Evolutionary conservation across 2,329 filamentous ascomycete genomes (phyloP), one percentile per base, ranked within the genome.

Genomic region (Rugonectria rugulosa): DNA sequence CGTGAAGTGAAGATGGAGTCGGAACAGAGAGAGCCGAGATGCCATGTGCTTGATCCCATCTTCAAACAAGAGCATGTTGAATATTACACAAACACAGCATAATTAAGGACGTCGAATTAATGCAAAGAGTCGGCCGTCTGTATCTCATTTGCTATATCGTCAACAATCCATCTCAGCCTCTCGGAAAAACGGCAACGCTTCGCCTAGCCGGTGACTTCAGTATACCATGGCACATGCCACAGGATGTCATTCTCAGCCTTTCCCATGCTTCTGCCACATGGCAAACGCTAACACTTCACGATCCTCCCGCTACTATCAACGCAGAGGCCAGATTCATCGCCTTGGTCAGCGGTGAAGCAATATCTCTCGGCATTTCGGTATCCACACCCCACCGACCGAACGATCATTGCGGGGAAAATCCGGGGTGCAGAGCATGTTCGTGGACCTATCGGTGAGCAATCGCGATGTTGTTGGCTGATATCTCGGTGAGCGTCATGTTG

Each of bases 351-450:
- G 24, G 38, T 50, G 26, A 46, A 41, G 47, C 21, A 43, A 36
- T 36, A 37, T 32, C 11, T 34, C 17, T 53, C 43, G 27, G 14
- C 24, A 32, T 26, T n/a, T 12, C 19, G 6, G 47, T 24, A 48
- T 57, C 61, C 63, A 66, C 57, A 54, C 54, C 55, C 54, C 61
- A 59, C 59, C 27, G 20, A 17, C 24, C 27, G 27, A 47, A 26
- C 42, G 40, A 48, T 42, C 21, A 29, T 15, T 66, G 63, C 51
- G 61, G 63, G 64, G 63, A 58, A 64, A 63, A 63, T 66, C 64
- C 38, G 64, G 64, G 64, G 64, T 66, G 43, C 63, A 66, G 63
- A 53, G 20, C 50, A 24, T 54, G 45, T 52, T 40, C 20, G 19
- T 15, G 9, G 21, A 40, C 12, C 37, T 21, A 23, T 38, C 37